Conservation (phyloP, 805 yeast genomes). For the Pichia scutulata region DNA sequence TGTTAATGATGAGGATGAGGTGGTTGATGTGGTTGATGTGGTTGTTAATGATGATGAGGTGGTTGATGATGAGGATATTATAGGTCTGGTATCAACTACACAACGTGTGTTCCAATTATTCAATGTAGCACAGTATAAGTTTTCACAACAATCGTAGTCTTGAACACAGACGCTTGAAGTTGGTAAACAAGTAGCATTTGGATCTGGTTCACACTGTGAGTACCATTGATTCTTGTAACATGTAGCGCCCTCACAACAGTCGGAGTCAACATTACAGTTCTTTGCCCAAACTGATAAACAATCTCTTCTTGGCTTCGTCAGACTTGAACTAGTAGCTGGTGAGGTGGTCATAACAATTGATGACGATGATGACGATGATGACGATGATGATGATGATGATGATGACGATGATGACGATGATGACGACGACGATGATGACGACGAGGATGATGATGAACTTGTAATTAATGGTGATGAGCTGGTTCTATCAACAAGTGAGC, state of each 20-base stretch:
- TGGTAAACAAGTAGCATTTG: neutral
- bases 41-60: neutral
- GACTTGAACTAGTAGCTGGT: neutral
- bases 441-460: neutral
- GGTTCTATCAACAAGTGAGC: neutral
- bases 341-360: neutral
- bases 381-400: neutral
- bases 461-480: neutral
- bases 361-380: slow-evolving; percentile 1
- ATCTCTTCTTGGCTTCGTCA: too few relatives aligned
- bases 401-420: neutral
- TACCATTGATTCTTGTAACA: neutral
- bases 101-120: neutral
- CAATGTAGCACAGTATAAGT: neutral
- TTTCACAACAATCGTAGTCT: slow-evolving; percentile 7
- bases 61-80: too few relatives aligned
- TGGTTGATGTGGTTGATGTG: neutral
- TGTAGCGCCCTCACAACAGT: neutral
- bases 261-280: neutral
- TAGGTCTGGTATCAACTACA: too few relatives aligned
- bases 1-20: neutral
- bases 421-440: neutral
- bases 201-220: neutral
- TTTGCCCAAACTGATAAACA: neutral
- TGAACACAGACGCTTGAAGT: neutral